Evolutionary conservation across 257 asterid genomes (phyloP).

Genomic region (Cinchona pubescens): DNA sequence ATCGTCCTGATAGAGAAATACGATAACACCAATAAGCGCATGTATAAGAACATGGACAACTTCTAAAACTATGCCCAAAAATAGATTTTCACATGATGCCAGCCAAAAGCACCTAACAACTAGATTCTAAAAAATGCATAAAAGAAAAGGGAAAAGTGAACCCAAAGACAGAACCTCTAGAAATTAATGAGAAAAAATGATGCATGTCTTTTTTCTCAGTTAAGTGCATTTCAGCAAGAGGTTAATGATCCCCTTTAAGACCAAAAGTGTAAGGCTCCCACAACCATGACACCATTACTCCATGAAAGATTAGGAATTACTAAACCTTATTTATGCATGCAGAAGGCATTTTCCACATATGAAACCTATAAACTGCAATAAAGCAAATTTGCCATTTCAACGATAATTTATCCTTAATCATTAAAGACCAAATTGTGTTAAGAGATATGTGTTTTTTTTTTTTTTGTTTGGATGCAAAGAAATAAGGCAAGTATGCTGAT

Average conservation of each 20-base stretch:
- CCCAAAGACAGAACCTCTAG: too few species aligned
- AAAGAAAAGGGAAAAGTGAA: too few species aligned
- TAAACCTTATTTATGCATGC: too few species aligned
- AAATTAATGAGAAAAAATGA: too few species aligned
- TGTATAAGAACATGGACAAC: neutral
- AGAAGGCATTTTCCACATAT: neutral
- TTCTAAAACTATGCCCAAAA: neutral
- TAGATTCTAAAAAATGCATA: neutral
- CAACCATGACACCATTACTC: neutral
- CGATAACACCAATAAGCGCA: neutral
- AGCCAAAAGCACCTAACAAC: neutral
- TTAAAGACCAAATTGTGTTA: neutral
- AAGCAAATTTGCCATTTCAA: neutral
- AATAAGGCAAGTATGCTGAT: too few species aligned
- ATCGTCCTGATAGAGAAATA: slow-evolving; percentile 55
- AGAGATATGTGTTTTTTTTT: neutral
- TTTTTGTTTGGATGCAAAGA: neutral
- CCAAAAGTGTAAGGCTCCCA: neutral
- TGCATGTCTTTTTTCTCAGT: neutral
- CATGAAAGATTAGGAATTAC: neutral
- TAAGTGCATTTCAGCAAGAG: neutral
- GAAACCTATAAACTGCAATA: neutral
- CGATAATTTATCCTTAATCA: slow-evolving; percentile 2
- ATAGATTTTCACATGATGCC: neutral
- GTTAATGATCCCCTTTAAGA: neutral